Base-by-base conservation (phyloP, 345 rosid species). In the Ceriops tagal region DNA sequence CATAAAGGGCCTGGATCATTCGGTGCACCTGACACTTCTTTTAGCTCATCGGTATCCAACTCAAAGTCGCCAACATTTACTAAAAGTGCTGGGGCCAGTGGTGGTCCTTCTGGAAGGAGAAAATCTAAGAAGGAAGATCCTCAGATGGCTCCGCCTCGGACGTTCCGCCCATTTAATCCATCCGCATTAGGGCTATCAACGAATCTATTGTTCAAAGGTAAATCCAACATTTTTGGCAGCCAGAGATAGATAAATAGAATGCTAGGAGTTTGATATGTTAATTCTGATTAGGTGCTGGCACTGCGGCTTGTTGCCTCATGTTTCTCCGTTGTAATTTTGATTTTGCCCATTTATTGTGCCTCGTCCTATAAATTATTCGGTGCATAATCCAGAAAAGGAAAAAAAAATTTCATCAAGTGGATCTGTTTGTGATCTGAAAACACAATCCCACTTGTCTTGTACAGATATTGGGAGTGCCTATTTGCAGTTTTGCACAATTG, bases 151-250 rank as follows among this genome's bases (percentile, higher is more conserved):
- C 81, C 84, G 28, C 66, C 93, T 22, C 78, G 83, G 74, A 85
- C 56, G 64, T 80, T 85, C 35, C 85, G 80, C 28, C 82, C 85
- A 18, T 78, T 88, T 62, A 85, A 83, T 75, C 86, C 87, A 57
- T 82, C 89, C n/a, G 68, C 86, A 20, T 30, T 82, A 10, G 88
- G 88, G 19, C 68, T 82, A 67, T 86, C 91, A 8, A 70, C 88
- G 82, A 82, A 86, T 72, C 57, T 75, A 24, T 69, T 84, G 49
- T 86, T 90, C 75, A 86, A 79, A 71, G 84, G 83, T 73, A 86
- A 85, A 76, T 81, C 90, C 8, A 85, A 76, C 77, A 86, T 81
- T 69, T 74, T 82, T 68, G 84, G 86, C 61, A 69, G 73, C 79
- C 71, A 58, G 74, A 82, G 77, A 76, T 83, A 84, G 75, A 75